Evolutionary conservation across 805 yeast species (phyloP).

Genomic region (Metschnikowia arizonensis): DNA sequence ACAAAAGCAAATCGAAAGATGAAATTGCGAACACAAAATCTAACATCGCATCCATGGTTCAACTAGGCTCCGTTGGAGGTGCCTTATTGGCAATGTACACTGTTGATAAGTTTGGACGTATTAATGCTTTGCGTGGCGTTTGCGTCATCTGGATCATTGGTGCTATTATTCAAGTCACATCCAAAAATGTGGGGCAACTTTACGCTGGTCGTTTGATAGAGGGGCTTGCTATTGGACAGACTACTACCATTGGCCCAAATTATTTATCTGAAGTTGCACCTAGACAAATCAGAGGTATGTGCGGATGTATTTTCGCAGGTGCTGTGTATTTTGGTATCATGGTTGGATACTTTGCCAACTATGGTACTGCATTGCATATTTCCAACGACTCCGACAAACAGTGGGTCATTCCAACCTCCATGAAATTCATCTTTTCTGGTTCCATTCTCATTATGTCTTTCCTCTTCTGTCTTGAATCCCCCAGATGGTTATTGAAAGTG

Average conservation of each 20-base stretch:
- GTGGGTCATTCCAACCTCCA: slow-evolving; percentile 51
- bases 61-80: slow-evolving; percentile 53
- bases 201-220: slow-evolving; percentile 54
- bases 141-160: slow-evolving; percentile 39
- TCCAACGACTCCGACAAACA: slow-evolving; percentile 33
- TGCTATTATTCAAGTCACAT: slow-evolving; percentile 46
- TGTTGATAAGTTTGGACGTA: slow-evolving; percentile 50
- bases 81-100: slow-evolving; percentile 45
- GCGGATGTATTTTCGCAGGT: slow-evolving; percentile 52
- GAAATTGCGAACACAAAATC: slow-evolving; percentile 46
- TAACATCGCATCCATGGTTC: slow-evolving; percentile 57
- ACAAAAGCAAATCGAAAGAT: slow-evolving; percentile 29
- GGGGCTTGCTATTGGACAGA: slow-evolving; percentile 55
- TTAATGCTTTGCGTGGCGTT: slow-evolving; percentile 42
- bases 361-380: slow-evolving; percentile 48
- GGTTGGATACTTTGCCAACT: slow-evolving; percentile 45
- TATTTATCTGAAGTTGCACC: slow-evolving; percentile 53
- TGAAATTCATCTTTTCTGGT: slow-evolving; percentile 48
- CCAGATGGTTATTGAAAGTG: slow-evolving; percentile 48
- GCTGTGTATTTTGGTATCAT: slow-evolving; percentile 54
- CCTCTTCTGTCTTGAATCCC: slow-evolving; percentile 44
- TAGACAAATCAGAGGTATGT: slow-evolving; percentile 47
- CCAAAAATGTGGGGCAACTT: slow-evolving; percentile 45
- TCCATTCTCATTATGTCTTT: slow-evolving; percentile 40
- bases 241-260: slow-evolving; percentile 53